Evolutionary conservation across 2,329 filamentous ascomycete species (phyloP).

Genomic region (Emergomyces pasteurianus): DNA sequence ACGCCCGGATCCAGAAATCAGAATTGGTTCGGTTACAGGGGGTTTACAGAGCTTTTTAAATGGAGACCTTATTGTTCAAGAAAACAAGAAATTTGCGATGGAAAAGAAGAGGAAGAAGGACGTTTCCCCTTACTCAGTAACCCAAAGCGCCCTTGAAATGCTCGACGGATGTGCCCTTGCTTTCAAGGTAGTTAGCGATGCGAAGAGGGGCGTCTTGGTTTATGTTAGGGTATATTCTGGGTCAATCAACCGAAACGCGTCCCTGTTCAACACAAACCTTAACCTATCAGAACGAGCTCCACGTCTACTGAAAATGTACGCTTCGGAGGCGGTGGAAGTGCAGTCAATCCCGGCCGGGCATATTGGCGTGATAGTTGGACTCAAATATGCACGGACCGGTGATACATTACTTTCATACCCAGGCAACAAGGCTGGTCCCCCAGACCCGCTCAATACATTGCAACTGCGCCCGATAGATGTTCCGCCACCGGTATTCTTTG

Average conservation of each 20-base stretch:
- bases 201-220: slow-evolving; percentile 73
- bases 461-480: slow-evolving; percentile 81
- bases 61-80: slow-evolving; percentile 33
- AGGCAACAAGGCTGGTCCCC: slow-evolving; percentile 51
- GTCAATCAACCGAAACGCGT: slow-evolving; percentile 57
- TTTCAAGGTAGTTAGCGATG: slow-evolving; percentile 91
- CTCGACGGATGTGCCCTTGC: slow-evolving; percentile 58
- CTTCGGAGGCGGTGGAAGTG: slow-evolving; percentile 74
- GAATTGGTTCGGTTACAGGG: slow-evolving; percentile 47
- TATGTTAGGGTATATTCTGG: slow-evolving; percentile 91
- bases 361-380: slow-evolving; percentile 82
- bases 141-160: slow-evolving; percentile 38
- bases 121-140: slow-evolving; percentile 35
- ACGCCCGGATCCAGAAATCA: slow-evolving; percentile 66
- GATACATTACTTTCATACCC: slow-evolving; percentile 76
- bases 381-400: slow-evolving; percentile 85
- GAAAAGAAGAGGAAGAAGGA: slow-evolving; percentile 33
- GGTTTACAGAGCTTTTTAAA: slow-evolving; percentile 40
- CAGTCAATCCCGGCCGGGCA: slow-evolving; percentile 70
- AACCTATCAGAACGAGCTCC: slow-evolving; percentile 67
- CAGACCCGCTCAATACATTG: slow-evolving; percentile 57
- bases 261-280: slow-evolving; percentile 80
- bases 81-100: slow-evolving; percentile 20
- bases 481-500: slow-evolving; percentile 89
- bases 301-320: slow-evolving; percentile 78